phyloP scores from a whole-genome alignment of 306 rosid species.

The Castanea crenata region DNA sequence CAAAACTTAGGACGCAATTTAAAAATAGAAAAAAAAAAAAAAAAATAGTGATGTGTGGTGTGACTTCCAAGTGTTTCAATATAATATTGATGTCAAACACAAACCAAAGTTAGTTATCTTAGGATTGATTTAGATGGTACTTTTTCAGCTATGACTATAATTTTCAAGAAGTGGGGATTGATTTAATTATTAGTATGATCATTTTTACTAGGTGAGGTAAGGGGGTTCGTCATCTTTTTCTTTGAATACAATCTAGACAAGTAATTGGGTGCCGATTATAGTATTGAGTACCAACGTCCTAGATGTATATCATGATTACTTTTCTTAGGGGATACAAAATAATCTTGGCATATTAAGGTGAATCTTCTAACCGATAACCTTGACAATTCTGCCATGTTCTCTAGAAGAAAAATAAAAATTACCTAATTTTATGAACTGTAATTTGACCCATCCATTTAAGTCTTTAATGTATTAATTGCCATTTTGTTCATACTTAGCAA shows the following conservation, averaged over 20 bases:
- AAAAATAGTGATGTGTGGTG: too few species aligned
- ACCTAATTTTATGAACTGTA: background rate
- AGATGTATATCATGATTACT: slow-evolving; percentile 44
- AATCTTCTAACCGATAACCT: background rate
- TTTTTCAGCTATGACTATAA: slow-evolving; percentile 6
- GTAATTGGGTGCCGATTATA: background rate
- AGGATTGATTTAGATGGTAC: slow-evolving; percentile 21
- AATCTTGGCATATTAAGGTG: background rate
- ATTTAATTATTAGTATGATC: slow-evolving; percentile 22
- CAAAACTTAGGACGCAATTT: slow-evolving; percentile 13
- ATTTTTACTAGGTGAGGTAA: slow-evolving; percentile 3
- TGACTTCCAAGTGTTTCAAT: too few species aligned
- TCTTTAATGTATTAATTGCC: background rate
- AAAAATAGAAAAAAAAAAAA: background rate
- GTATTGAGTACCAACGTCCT: slow-evolving; percentile 22
- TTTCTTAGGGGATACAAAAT: slow-evolving; percentile 41
- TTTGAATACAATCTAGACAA: slow-evolving; percentile 11
- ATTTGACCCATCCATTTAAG: background rate
- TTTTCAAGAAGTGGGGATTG: background rate
- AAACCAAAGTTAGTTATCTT: slow-evolving; percentile 28
- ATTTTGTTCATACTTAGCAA: too few species aligned
- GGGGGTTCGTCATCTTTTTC: background rate
- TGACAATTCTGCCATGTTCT: background rate
- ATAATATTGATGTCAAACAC: slow-evolving; percentile 19
- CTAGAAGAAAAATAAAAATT: background rate